Base-by-base conservation (phyloP, 1,284 basidiomycete genomes). In the Pseudomicrostroma phylloplanum region DNA sequence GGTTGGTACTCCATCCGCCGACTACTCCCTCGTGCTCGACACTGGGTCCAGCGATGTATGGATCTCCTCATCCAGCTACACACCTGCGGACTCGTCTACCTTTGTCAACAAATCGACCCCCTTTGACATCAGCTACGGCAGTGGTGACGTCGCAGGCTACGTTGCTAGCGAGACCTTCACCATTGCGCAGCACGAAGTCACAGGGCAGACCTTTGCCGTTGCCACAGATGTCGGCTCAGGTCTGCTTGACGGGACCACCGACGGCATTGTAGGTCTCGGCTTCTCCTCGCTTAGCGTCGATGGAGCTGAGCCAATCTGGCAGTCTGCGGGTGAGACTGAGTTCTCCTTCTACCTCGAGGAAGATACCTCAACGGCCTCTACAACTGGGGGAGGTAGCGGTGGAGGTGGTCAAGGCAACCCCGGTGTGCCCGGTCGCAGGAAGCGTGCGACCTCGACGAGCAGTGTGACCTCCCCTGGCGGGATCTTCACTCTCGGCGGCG, bases 181-280 rank as follows among this genome's bases (percentile, higher is more conserved):
- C 8, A 56, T 73, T 0, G 70, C 68, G 12, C 59, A 60, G 2
- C 63, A 68, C 1, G 69, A 63, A 1, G 63, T 69, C 11, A 36
- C 62, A 17, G 54, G 62, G 19, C 67, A 70, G 46, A 56, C 64
- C 26, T 69, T 76, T 57, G 74, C 71, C n/a, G 66, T 76, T 1
- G 75, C 75, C 6, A 56, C 61, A 13, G 59, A 41, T 23, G 69
- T 67, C 0, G 66, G 63, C 7, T 62, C 48, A 8, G 70, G 60
- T 12, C 58, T 69, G 48, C 46, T 64, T 1, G 63, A 63, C 42
- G 21, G 43, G 3, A 49, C 23, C 17, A 67, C 72, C 58, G 59
- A 63, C 7, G 73, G 73, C 1, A 73, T 73, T 51, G 65, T 71
- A 61, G 73, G 73, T 6, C 66, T 75, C 61, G 73, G 67, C 23